A percentile compares a stretch with the other conserved stretches of the same genome.
Evolutionary conservation across 805 yeast species (phyloP).

Genomic region (Jamesozyma hellenica): DNA sequence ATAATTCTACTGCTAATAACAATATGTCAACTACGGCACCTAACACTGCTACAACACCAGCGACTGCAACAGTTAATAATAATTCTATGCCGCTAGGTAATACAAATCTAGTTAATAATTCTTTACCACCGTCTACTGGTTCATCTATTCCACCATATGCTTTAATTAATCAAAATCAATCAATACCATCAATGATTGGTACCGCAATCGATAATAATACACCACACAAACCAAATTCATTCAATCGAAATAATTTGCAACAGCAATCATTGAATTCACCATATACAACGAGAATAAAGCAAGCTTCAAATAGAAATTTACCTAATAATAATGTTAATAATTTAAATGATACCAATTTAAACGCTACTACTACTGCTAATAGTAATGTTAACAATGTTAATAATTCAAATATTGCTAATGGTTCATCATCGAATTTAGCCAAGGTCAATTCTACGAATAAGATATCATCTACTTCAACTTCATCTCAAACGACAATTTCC

Average conservation of each 20-base stretch:
- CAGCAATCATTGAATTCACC: conserved; percentile 1
- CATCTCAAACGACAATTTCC: conserved; percentile 20
- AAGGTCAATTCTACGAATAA: not conserved
- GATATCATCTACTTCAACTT: conserved; percentile 3
- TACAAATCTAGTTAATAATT: conserved; percentile 5
- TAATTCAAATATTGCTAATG: not conserved
- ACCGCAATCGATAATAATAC: not conserved
- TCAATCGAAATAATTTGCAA: not conserved
- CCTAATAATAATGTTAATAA: not conserved
- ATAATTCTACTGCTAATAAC: not conserved
- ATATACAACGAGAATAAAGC: conserved; percentile 2
- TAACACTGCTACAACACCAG: conserved; percentile 9
- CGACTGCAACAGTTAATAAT: conserved; percentile 13
- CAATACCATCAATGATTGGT: conserved; percentile 1
- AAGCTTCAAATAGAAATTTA: not conserved
- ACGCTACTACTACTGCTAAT: not conserved
- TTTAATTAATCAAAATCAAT: conserved; percentile 5
- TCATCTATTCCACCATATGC: conserved; percentile 13
- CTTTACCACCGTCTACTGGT: conserved; percentile 10
- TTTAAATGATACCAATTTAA: not conserved
- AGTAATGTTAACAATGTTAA: not conserved
- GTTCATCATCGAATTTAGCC: not conserved
- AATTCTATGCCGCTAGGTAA: conserved; percentile 1
- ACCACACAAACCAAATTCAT: conserved; percentile 1
- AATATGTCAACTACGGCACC: conserved; percentile 2